Evolutionary conservation across 1,139 yeast genomes (phyloP), one percentile per base, ranked within the genome.

Genomic region (Fermentozyma sake): DNA sequence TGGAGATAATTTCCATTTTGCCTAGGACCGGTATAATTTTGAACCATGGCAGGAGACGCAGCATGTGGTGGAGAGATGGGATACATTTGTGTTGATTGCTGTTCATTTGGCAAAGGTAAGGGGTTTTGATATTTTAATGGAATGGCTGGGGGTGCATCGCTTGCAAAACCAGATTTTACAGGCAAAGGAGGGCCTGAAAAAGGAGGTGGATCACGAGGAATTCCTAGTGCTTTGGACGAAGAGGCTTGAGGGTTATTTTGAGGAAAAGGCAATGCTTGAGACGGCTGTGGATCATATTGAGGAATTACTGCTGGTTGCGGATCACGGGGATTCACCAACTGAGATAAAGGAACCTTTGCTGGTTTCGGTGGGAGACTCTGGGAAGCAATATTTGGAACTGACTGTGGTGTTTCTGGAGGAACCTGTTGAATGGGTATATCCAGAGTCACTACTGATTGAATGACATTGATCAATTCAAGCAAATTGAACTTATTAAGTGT

Each of bases 151-250:
- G 31, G 24, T 13, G 14, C n/a, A 4, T 9, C 14, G 14, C 13
- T 3, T 10, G 15, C 18, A 8, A 16, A 18, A 13, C 4, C 10
- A 14, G 66, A 60, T 38, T 58, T 61, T 0, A 72, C 64, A 32
- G 67, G 74, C 8, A 74, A 63, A 1, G 79, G 79, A 0, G 76
- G 72, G 4, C 50, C 52, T 6, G 46, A 37, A 2, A 22, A 14
- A 20, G 34, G 42, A 3, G 39, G 33, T 3, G 28, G 29, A 5
- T 12, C 6, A 6, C 14, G n/a, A 20, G 14, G n/a, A n/a, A 14
- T 12, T 10, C n/a, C 22, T 7, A 10, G 10, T 14, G 14, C n/a
- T 25, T 20, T 17, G 18, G 15, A n/a, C n/a, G n/a, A n/a, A n/a
- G n/a, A n/a, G n/a, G n/a, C n/a, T n/a, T n/a, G n/a, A n/a, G 24